Percentiles rank a stretch among this genome's conserved stretches.
Evolutionary conservation across 176 grass and related monocot genomes (phyloP).

Genomic region (Canna indica): DNA sequence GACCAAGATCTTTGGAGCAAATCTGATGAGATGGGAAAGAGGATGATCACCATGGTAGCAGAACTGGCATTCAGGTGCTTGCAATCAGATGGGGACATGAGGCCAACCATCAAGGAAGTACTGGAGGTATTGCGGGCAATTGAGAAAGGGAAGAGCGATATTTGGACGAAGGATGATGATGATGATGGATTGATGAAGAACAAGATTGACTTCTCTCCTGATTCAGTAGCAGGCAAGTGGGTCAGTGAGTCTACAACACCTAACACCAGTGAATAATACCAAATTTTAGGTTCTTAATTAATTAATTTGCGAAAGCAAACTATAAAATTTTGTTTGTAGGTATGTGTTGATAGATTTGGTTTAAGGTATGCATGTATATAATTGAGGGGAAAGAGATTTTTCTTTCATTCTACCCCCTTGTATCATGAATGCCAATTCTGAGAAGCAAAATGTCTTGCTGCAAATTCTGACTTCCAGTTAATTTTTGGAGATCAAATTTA

Average conservation of each 20-base stretch:
- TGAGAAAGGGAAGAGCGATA: background rate
- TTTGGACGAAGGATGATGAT: background rate
- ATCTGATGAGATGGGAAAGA: background rate
- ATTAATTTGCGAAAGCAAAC: too few relatives aligned
- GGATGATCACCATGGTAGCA: background rate
- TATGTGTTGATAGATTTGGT: too few relatives aligned
- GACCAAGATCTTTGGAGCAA: background rate
- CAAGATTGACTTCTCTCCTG: background rate
- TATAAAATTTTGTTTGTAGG: too few relatives aligned
- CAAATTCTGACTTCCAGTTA: too few relatives aligned
- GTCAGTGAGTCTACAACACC: background rate
- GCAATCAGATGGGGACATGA: background rate
- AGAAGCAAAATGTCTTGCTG: too few relatives aligned
- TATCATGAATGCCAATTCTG: too few relatives aligned
- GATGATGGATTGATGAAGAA: background rate
- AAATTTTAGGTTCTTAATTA: too few relatives aligned
- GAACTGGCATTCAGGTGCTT: slow-evolving; percentile 5
- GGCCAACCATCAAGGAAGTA: background rate
- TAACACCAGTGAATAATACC: too few relatives aligned
- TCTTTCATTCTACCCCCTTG: too few relatives aligned
- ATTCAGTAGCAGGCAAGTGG: background rate
- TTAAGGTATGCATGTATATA: too few relatives aligned
- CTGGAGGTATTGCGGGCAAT: background rate
- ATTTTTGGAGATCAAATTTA: too few relatives aligned
- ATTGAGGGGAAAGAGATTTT: too few relatives aligned